phyloP scores from a whole-genome alignment of 169 alveolate species.

The Neospora caninum region DNA sequence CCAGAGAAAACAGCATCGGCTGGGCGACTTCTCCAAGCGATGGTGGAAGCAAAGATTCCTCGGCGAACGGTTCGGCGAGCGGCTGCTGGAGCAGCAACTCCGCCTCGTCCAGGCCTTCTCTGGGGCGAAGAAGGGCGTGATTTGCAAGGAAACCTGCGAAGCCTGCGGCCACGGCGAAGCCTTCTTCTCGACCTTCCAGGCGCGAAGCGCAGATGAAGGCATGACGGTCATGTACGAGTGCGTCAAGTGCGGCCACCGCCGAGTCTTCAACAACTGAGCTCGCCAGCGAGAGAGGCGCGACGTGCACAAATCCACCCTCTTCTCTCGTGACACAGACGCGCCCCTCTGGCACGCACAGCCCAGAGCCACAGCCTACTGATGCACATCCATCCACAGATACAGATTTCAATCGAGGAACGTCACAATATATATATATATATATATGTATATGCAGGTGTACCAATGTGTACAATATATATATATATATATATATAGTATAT shows the following conservation, averaged over 20 bases:
- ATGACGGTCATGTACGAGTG: constrained; percentile 80
- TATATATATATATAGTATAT: too few species aligned
- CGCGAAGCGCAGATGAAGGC: constrained; percentile 81
- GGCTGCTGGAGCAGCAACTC: constrained; percentile 61
- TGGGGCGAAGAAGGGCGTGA: constrained; percentile 64
- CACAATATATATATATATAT: too few species aligned
- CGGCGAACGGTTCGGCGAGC: constrained; percentile 43
- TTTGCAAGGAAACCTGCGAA: constrained; percentile 73
- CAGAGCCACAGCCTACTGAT: too few species aligned
- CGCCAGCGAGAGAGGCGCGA: background rate
- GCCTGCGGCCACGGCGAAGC: constrained; percentile 78
- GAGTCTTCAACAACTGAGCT: constrained; percentile 72
- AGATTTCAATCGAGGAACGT: too few species aligned
- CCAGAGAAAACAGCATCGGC: constrained; percentile 39
- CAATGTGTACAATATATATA: background rate
- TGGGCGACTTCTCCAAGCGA: constrained; percentile 45
- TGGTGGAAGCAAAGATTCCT: constrained; percentile 65
- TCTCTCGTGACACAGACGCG: too few species aligned
- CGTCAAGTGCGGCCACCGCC: constrained; percentile 73
- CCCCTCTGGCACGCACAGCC: too few species aligned
- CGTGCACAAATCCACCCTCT: too few species aligned
- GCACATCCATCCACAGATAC: too few species aligned
- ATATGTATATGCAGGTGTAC: too few species aligned
- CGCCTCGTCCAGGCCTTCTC: constrained; percentile 71
- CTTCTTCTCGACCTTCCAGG: constrained; percentile 77